These are phyloP conservation scores for Apocynum venetum DNA, from an alignment of 257 asterid genomes.

Conservation along the genomic window DNA sequence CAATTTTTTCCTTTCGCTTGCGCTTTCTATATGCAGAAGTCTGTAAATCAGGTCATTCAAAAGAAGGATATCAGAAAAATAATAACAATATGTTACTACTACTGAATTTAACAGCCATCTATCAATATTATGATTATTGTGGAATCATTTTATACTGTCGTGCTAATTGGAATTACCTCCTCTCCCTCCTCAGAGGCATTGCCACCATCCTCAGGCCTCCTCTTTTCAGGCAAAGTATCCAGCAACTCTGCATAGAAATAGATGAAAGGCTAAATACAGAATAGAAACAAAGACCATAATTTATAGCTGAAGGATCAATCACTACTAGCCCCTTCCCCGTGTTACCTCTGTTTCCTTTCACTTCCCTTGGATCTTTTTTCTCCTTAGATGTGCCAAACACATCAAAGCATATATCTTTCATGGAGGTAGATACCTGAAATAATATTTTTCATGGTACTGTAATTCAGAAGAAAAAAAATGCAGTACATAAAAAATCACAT, in stretches of 20 bases:
- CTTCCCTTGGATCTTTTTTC: conserved; percentile 66
- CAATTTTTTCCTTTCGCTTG: conserved; percentile 47
- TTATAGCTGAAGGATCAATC: neutral
- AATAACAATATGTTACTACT: too few species aligned
- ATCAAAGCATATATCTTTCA: conserved; percentile 83
- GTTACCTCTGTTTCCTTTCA: conserved; percentile 86
- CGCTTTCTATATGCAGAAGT: conserved; percentile 72
- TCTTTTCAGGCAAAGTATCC: conserved; percentile 83
- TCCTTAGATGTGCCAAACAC: conserved; percentile 69
- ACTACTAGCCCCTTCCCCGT: neutral
- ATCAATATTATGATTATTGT: neutral
- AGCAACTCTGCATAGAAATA: conserved; percentile 49
- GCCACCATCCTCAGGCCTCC: conserved; percentile 77
- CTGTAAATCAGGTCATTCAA: conserved; percentile 35
- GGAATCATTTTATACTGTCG: neutral
- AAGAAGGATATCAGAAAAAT: neutral
- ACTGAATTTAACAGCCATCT: neutral
- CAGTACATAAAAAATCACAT: neutral
- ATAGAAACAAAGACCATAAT: neutral
- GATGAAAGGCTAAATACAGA: conserved; percentile 3
- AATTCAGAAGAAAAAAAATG: neutral
- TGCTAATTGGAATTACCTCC: conserved; percentile 29
- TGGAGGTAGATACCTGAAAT: conserved; percentile 73
- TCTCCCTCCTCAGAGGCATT: conserved; percentile 62
- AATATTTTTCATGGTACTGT: neutral